phyloP scores from a whole-genome alignment of 192 early-diverging fungal genomes.

The Rhizoclosmatium sp. region DNA sequence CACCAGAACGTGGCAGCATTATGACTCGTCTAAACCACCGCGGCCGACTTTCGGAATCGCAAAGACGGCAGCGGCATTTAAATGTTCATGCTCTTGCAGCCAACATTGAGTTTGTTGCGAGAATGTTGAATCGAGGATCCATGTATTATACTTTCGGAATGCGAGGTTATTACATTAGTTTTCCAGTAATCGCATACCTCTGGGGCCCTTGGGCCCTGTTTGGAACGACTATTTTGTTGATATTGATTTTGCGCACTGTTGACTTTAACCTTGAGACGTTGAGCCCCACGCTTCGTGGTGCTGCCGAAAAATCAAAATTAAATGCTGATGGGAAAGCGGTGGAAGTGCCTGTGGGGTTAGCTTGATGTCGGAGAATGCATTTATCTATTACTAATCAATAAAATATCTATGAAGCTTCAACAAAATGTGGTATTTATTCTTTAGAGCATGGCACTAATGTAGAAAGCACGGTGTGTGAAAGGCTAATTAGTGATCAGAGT shows the following conservation, averaged over 20 bases:
- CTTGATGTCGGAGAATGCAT: not conserved
- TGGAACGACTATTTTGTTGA: slow-evolving; percentile 40
- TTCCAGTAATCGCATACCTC: slow-evolving; percentile 31
- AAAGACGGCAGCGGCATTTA: slow-evolving; percentile 4
- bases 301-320: slow-evolving; percentile 28
- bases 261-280: not conserved
- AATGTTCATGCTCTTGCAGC: slow-evolving; percentile 17
- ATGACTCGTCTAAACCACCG: not conserved
- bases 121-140: slow-evolving; percentile 46
- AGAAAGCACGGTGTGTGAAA: too few relatives aligned
- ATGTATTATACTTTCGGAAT: slow-evolving; percentile 43
- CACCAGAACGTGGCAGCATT: not conserved
- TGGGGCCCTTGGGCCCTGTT: slow-evolving; percentile 24
- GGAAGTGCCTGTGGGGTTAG: not conserved
- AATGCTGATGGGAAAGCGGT: not conserved
- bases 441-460: too few relatives aligned
- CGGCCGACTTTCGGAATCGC: not conserved
- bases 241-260: slow-evolving; percentile 37
- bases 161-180: slow-evolving; percentile 46
- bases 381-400: not conserved
- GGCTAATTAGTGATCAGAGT: too few relatives aligned
- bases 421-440: too few relatives aligned
- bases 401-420: too few relatives aligned
- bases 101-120: slow-evolving; percentile 41
- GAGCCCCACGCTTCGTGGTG: slow-evolving; percentile 36